These are phyloP conservation scores for Fragilaria crotonensis DNA, from an alignment of 108 stramenopile genomes.

Conservation along the genomic window DNA sequence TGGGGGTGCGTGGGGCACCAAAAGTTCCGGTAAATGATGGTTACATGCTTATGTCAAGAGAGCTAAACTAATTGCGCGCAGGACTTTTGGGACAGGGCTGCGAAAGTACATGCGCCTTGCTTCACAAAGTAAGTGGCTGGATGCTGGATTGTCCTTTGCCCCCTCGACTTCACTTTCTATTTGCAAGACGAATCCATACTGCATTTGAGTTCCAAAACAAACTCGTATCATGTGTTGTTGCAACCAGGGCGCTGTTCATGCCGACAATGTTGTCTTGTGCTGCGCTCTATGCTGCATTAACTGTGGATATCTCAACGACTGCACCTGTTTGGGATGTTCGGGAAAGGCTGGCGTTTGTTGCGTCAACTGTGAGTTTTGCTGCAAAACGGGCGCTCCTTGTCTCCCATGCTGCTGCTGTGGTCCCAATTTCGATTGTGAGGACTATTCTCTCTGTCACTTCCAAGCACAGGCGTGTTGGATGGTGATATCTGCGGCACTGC, in stretches of 20 bases:
- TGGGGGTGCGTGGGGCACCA: no score
- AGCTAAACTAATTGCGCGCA: no score
- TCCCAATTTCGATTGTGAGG: slow-evolving; percentile 31
- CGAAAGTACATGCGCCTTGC: neutral
- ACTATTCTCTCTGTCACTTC: slow-evolving; percentile 33
- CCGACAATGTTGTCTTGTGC: slow-evolving; percentile 52
- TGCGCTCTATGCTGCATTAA: slow-evolving; percentile 64
- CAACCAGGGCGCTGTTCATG: slow-evolving; percentile 53
- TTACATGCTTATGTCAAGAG: no score
- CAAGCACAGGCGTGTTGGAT: slow-evolving; percentile 57
- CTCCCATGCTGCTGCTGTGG: slow-evolving; percentile 43
- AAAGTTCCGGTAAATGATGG: no score
- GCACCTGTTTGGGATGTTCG: slow-evolving; percentile 35
- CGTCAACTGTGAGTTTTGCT: slow-evolving; percentile 53
- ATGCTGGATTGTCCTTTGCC: no score
- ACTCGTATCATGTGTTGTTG: neutral
- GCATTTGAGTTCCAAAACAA: no score
- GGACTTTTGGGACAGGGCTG: neutral
- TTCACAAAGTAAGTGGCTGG: no score
- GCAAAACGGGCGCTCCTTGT: slow-evolving; percentile 61
- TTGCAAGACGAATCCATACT: no score
- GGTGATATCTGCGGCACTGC: slow-evolving; percentile 52
- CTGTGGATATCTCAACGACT: slow-evolving; percentile 4
- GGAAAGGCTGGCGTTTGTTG: slow-evolving; percentile 49
- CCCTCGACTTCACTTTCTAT: no score